Evolutionary conservation across 106 monocot genomes (phyloP), one percentile per base, ranked within the genome.

Genomic region (Dioscorea alata): DNA sequence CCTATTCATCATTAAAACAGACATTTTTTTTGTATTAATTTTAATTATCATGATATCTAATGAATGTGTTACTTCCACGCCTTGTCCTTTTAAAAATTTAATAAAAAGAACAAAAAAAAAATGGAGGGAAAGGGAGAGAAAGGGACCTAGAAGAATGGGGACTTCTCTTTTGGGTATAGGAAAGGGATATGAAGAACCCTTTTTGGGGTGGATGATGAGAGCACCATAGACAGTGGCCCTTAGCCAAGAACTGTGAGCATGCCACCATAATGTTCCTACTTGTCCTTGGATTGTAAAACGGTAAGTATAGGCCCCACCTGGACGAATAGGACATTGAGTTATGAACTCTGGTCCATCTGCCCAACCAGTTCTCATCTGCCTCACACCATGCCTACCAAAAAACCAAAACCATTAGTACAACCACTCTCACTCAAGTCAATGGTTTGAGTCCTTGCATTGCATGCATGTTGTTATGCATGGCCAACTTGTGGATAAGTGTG

Each of bases 191-290:
- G 66, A 60, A 10, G 64, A n/a, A 63, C 61, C 56, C 57, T 69
- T 33, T 56, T 77, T 87, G 19, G 86, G 86, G 22, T 57, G 79
- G 48, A 87, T 80, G 51, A 87, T 73, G 65, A 87, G 79, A 28
- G 83, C 83, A 33, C 86, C 86, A 68, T 87, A 76, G 13, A 87
- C 83, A 6, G 86, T 87, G n/a, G 86, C 82, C 15, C 86, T 71
- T 13, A 83, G 80, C 86, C 86, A 87, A 1, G 79, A 77, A 66
- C 79, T 76, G 66, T 87, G 86, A 8, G 86, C 86, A 61, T 87
- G 86, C 86, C 86, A 87, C 79, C 82, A 82, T 13, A 87, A 74
- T 6, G 86, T 87, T n/a, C 86, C 86, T 33, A 79, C 76, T 49
- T 87, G 86, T 10, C 66, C 83, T 4, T 71, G 20, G 50, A 87